These are phyloP conservation scores for Alternaria ventricosa DNA, from an alignment of 2,329 filamentous ascomycete genomes.

Conservation along the genomic window DNA sequence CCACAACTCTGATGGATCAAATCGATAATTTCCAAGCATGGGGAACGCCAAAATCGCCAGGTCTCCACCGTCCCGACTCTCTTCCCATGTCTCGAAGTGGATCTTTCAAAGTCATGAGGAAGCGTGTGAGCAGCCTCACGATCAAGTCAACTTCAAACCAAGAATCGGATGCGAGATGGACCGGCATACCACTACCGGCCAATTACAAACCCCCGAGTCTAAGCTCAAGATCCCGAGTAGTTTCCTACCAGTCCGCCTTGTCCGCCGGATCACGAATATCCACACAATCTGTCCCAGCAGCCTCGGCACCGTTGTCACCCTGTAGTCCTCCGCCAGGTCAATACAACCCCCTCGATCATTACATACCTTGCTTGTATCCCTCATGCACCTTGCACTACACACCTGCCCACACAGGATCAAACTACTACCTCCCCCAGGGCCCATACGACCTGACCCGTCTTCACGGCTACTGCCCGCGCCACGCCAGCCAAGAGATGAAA, in stretches of 20 bases:
- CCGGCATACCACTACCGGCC: constrained; percentile 21
- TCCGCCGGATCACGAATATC: constrained; percentile 14
- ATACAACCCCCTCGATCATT: constrained; percentile 40
- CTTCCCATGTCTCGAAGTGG: constrained; percentile 9
- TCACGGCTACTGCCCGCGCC: constrained; percentile 36
- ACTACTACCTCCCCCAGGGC: constrained; percentile 36
- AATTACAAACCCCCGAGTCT: constrained; percentile 20
- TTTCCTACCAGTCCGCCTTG: constrained; percentile 29
- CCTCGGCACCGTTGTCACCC: constrained; percentile 4
- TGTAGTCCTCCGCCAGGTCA: constrained; percentile 17
- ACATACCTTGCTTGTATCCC: constrained; percentile 37
- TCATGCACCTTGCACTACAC: constrained; percentile 37
- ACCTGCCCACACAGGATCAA: constrained; percentile 28
- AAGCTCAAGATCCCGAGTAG: constrained; percentile 17
- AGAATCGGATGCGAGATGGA: constrained; percentile 22
- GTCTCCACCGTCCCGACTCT: constrained; percentile 2
- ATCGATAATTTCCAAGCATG: constrained; percentile 7
- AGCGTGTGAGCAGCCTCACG: constrained; percentile 9
- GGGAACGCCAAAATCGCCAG: constrained; percentile 12
- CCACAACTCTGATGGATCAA: constrained; percentile 6
- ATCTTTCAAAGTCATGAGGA: constrained; percentile 6
- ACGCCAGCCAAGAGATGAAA: constrained; percentile 37
- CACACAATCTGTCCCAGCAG: constrained; percentile 25
- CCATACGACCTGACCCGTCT: constrained; percentile 35
- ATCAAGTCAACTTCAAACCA: constrained; percentile 17